Percentiles rank a stretch among this genome's conserved stretches.
Conservation (phyloP, 2,329 filamentous ascomycete genomes). For the Neonectria neomacrospora region DNA sequence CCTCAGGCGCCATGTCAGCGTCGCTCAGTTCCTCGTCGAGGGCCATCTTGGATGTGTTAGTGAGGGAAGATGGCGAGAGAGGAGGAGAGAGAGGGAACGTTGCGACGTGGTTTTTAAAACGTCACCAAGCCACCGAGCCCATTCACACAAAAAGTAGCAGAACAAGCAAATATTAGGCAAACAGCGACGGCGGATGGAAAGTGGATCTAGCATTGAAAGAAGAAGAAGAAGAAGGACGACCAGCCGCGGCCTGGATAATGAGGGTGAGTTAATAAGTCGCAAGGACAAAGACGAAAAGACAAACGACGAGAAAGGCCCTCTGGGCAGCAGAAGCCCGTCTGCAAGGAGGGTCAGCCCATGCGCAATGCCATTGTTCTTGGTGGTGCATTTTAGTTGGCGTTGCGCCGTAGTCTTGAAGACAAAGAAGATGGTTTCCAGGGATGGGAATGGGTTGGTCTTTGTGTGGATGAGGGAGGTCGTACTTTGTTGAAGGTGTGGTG, state of each 20-base stretch:
- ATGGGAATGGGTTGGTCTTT: neutral
- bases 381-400: slow-evolving; percentile 12
- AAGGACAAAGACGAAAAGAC: neutral
- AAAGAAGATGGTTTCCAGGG: slow-evolving; percentile 18
- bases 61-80: neutral
- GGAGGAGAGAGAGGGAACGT: neutral
- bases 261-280: neutral
- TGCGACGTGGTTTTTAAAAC: neutral
- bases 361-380: slow-evolving; percentile 32
- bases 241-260: neutral
- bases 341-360: slow-evolving; percentile 7
- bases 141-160: neutral
- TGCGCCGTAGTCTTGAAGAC: neutral
- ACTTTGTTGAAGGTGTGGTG: neutral
- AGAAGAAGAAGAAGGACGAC: neutral
- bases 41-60: neutral
- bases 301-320: neutral
- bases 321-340: neutral
- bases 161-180: neutral
- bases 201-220: neutral
- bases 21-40: slow-evolving; percentile 6
- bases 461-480: neutral
- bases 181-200: neutral
- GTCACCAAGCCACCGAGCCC: neutral
- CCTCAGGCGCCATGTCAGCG: slow-evolving; percentile 5